Evolutionary conservation across 1,284 basidiomycete genomes (phyloP).

Genomic region (Mycosarcoma mackinlayi): DNA sequence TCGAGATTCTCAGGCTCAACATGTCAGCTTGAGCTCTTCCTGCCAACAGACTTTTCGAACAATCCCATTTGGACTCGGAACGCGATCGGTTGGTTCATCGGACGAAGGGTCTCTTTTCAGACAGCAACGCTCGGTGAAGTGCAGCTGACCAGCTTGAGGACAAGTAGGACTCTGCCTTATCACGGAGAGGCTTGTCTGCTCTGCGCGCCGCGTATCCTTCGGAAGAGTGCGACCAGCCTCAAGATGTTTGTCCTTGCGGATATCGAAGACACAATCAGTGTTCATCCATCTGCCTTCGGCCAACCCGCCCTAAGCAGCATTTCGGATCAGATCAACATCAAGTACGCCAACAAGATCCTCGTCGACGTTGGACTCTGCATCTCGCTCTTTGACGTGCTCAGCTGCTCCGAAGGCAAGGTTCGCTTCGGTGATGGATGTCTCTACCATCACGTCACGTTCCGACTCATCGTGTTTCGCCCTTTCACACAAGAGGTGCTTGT

Average conservation of each 20-base stretch:
- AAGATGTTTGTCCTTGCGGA: conserved; percentile 61
- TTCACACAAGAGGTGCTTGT: conserved; percentile 89
- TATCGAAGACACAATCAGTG: conserved; percentile 77
- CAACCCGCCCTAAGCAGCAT: conserved; percentile 79
- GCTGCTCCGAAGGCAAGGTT: conserved; percentile 89
- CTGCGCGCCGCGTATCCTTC: too few species aligned
- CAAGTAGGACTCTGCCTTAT: too few species aligned
- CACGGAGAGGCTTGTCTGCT: too few species aligned
- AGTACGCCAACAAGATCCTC: conserved; percentile 92
- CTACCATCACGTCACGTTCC: conserved; percentile 94
- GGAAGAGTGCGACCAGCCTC: not conserved
- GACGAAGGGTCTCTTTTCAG: too few species aligned
- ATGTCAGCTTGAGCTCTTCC: too few species aligned
- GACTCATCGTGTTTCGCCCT: conserved; percentile 89
- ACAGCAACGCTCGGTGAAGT: too few species aligned
- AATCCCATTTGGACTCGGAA: too few species aligned
- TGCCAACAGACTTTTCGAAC: too few species aligned
- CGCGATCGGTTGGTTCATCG: too few species aligned
- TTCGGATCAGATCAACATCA: conserved; percentile 84
- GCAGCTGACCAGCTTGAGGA: too few species aligned
- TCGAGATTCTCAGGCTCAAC: too few species aligned
- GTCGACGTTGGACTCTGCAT: conserved; percentile 91
- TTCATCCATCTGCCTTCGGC: conserved; percentile 81
- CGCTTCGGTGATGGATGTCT: conserved; percentile 93
- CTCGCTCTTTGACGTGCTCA: conserved; percentile 84